Base-by-base conservation (phyloP, 768 basidiomycete genomes). In the Leccinum subgranulosum region DNA sequence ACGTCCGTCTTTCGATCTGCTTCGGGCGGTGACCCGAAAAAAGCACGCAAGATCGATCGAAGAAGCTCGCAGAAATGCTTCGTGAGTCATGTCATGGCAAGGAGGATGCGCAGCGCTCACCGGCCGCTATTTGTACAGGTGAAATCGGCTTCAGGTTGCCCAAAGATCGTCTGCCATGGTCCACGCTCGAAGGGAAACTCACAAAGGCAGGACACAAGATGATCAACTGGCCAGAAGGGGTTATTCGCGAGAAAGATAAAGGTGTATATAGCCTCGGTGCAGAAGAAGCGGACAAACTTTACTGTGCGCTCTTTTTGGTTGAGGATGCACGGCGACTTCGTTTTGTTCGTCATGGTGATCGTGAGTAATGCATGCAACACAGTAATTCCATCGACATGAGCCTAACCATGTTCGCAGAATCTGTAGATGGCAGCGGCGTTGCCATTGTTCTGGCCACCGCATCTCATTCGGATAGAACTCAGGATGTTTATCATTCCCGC, bases 1-100 rank as follows among this genome's bases (percentile, higher is more conserved):
- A 45, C 49, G 1, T 31, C 53, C 2, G 21, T 51, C 7, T 34
- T 54, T 11, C 52, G 46, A 5, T 17, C 21, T 1, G 23, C 39
- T 14, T 6, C 19, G 0, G 31, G 36, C 12, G 12, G 21, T 1
- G 46, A 56, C 15, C 1, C 14, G 2, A 21, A 39, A 11, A 53
- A 21, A 14, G 23, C 11, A 7, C 48, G 12, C 10, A 61, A 53
- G 58, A 53, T 62, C 0, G 41, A 54, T n/a, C 17, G 23, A 21
- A 51, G 10, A 41, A 21, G 8, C 53, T 60, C 2, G 31, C 54
- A 9, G 12, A 51, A 1, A 58, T 61, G 62, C 57, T 62, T 51
- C 50, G 60, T 62, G 9, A 50, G 60, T 56, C 9, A 14, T 48
- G 15, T 10, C 7, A 8, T 47, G 5, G 3, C 9, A 1, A 19